Conservation (phyloP, 2,329 filamentous ascomycete genomes). For the Colletotrichum godetiae region DNA sequence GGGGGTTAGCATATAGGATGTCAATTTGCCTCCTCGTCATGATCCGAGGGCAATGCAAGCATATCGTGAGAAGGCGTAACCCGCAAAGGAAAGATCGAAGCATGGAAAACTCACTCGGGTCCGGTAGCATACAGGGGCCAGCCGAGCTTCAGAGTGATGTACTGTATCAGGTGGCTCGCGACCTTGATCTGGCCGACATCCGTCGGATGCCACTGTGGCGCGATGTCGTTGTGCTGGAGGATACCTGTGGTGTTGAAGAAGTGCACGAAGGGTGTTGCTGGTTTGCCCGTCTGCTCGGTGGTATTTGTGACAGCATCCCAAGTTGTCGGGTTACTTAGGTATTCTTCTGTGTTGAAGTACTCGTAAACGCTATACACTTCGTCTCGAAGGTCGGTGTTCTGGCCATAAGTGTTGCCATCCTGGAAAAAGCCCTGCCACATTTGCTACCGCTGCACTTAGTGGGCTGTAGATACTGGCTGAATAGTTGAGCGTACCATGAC, state of each 20-base stretch:
- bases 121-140: slow-evolving; percentile 67
- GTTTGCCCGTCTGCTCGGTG: slow-evolving; percentile 44
- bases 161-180: slow-evolving; percentile 69
- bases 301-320: slow-evolving; percentile 54
- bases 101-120: slow-evolving; percentile 57
- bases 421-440: slow-evolving; percentile 66
- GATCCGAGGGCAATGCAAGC: slow-evolving; percentile 3
- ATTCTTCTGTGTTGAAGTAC: slow-evolving; percentile 61
- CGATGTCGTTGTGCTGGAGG: slow-evolving; percentile 71
- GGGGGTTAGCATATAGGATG: slow-evolving; percentile 19
- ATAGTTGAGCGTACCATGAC: slow-evolving; percentile 51
- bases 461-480: too few relatives aligned
- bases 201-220: slow-evolving; percentile 68
- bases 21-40: not conserved
- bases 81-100: slow-evolving; percentile 37
- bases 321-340: slow-evolving; percentile 50
- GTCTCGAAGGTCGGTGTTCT: slow-evolving; percentile 58
- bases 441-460: slow-evolving; percentile 47
- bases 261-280: slow-evolving; percentile 62
- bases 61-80: slow-evolving; percentile 3
- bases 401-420: slow-evolving; percentile 60
- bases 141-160: slow-evolving; percentile 64
- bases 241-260: slow-evolving; percentile 72
- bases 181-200: slow-evolving; percentile 72
- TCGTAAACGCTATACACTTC: slow-evolving; percentile 63